Base-by-base conservation (phyloP, 805 yeast genomes). In the Phaffomyces thermotolerans region DNA sequence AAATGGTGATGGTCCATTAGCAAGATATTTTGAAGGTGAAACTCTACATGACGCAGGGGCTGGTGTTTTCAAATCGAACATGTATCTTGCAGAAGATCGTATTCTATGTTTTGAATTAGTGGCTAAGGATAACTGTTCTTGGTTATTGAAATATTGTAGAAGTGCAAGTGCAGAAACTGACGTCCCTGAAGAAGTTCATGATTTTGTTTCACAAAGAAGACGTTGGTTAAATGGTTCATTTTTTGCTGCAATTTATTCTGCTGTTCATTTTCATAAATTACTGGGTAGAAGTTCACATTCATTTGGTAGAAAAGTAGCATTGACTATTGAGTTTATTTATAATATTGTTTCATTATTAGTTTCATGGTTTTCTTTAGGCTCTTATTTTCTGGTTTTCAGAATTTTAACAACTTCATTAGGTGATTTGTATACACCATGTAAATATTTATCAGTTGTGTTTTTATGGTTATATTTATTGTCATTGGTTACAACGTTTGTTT, bases 141-240 rank as follows among this genome's bases (percentile, higher is more conserved):
- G 96, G 86, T 67, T 85, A 18, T 73, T 93, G 53, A 78, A 81
- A 54, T 91, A 89, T 57, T 95, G 91, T 54, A 84, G 84, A 58
- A 76, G 81, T 44, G 95, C 97, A 5, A 78, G 78, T 50, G 98
- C 97, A 1, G 89, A 86, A 52, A 93, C 98, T 4, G 98, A 93
- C 73, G 98, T 90, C 37, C 98, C 98, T 7, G 95, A 85, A 52
- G 70, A 76, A 31, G 74, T 91, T 30, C 81, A 93, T 20, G 96
- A 90, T 57, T 81, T 91, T 50, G 81, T 93, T 29, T 73, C 89
- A 34, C 98, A 91, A 64, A 78, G 98, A 69, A 76, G 98, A 61
- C 79, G 98, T 66, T 93, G 98, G 98, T 75, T 91, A 52, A 91
- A 91, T 62, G 98, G 98, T 43, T 89, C 98, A 0, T 84, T 93